Evolutionary conservation across 495 filamentous ascomycete species (phyloP), one percentile per base, ranked within the genome.

Genomic region (Trichodelitschia bisporula): DNA sequence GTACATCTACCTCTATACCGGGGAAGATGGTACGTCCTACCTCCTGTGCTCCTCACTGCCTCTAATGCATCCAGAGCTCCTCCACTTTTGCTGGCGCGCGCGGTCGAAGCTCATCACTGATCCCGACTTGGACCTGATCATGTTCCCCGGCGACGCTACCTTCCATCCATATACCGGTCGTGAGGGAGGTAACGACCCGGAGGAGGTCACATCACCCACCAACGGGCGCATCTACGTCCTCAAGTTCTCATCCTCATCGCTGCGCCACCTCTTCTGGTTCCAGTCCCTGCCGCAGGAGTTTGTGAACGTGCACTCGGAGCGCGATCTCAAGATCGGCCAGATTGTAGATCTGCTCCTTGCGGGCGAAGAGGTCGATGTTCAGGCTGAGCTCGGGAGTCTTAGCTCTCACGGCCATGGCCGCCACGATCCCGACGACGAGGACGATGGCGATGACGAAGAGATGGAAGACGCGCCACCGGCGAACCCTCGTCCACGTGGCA

Each of bases 11-110:
- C 71, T 99, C 33, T 93, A 82, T 54, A 60, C 61, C 27, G 84
- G 91, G 61, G 86, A 92, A 65, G 89, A 31, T 31, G 29, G 29
- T 31, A 20, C 9, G 29, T 13, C 9, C 71, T 73, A 61, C 28
- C 3, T 12, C 15, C 31, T 15, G 10, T 31, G 28, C 35, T 21
- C 24, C 37, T 28, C 12, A 29, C 23, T 37, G 27, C 18, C 4
- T 26, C 35, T 31, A 32, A 44, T 33, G 15, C 30, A 34, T 27
- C 12, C 28, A 76, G 72, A 92, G 2, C 62, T 95, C 26, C 60
- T 84, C 41, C 83, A 93, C 57, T 89, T 99, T 53, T 95, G 84
- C 64, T 99, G 89, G 89, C 76, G 83, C 30, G 57, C 64, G 6
- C 61, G 70, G 25, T 62, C 54, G 44, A 57, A 61, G 30, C 60